phyloP scores from a whole-genome alignment of 768 basidiomycete species.

The Collybiopsis confluens region DNA sequence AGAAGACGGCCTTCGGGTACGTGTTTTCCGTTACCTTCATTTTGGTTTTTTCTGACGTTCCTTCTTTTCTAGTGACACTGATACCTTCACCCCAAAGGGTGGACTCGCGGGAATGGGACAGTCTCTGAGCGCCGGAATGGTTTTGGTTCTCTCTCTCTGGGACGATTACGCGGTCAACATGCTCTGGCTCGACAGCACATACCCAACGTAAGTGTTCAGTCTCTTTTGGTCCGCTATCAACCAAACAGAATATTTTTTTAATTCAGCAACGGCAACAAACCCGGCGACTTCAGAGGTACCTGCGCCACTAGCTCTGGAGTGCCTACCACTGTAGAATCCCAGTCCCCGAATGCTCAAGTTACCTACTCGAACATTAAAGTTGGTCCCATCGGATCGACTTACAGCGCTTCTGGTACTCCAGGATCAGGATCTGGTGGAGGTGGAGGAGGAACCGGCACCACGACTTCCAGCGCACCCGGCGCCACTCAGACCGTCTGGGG shows the following conservation, averaged over 20 bases:
- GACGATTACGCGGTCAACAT: constrained; percentile 51
- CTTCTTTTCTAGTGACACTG: constrained; percentile 36
- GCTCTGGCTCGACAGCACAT: constrained; percentile 54
- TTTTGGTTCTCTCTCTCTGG: constrained; percentile 38
- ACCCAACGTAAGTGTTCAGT: constrained; percentile 34
- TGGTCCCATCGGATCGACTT: constrained; percentile 46
- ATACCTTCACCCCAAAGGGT: constrained; percentile 28
- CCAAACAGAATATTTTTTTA: too few species aligned
- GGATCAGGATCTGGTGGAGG: background rate
- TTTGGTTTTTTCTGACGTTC: too few species aligned
- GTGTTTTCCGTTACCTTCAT: too few species aligned
- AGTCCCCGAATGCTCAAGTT: constrained; percentile 36
- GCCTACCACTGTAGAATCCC: constrained; percentile 38
- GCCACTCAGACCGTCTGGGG: constrained; percentile 30
- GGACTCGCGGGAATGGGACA: constrained; percentile 19
- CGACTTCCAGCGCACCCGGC: constrained; percentile 16
- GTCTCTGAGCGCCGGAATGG: constrained; percentile 26
- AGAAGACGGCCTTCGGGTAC: constrained; percentile 30
- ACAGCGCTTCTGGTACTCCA: background rate
- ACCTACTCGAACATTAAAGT: constrained; percentile 52
- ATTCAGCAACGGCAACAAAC: constrained; percentile 21
- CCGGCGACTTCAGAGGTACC: constrained; percentile 45
- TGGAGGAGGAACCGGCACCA: background rate
- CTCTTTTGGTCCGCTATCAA: too few species aligned
- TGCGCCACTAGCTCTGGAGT: constrained; percentile 45